These are phyloP conservation scores for Monilinia fructicola DNA, from an alignment of 2,329 filamentous ascomycete species.

Conservation along the genomic window DNA sequence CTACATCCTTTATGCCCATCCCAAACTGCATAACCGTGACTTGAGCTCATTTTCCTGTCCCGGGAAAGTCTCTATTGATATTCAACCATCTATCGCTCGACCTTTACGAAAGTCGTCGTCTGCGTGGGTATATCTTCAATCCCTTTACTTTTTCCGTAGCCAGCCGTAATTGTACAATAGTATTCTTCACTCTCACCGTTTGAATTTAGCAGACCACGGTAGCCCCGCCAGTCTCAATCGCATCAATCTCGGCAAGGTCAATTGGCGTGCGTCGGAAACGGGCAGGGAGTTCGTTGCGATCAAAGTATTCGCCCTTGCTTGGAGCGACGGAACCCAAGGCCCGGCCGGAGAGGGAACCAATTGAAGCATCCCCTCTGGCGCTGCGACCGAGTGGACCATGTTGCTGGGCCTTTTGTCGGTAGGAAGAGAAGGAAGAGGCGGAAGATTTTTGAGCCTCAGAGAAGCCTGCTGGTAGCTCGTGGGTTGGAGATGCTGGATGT, in stretches of 20 bases:
- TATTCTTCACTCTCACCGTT: neutral
- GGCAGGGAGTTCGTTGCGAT: constrained; percentile 80
- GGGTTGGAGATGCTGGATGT: constrained; percentile 56
- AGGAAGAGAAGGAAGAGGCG: constrained; percentile 54
- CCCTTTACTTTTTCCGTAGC: constrained; percentile 12
- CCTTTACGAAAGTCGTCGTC: neutral
- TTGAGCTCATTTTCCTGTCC: neutral
- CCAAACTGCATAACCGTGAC: constrained; percentile 5
- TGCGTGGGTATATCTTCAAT: constrained; percentile 14
- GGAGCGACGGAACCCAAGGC: constrained; percentile 72
- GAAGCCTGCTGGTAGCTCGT: constrained; percentile 57
- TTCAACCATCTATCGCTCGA: constrained; percentile 7
- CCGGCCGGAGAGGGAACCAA: constrained; percentile 51
- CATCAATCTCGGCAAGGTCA: constrained; percentile 85
- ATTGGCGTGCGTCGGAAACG: constrained; percentile 78
- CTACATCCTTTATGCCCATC: constrained; percentile 6
- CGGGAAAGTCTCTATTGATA: neutral
- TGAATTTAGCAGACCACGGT: constrained; percentile 49
- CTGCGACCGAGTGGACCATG: constrained; percentile 54
- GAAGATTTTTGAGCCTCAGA: constrained; percentile 42
- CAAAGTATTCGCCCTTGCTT: constrained; percentile 75
- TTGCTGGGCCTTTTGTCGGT: constrained; percentile 58
- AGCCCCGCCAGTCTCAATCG: constrained; percentile 89
- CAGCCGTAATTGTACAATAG: constrained; percentile 16
- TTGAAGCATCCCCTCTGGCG: constrained; percentile 27